Percentiles rank a stretch among this genome's conserved stretches.
Conservation (phyloP, 768 basidiomycete species). For the Hygrophorus russula region DNA sequence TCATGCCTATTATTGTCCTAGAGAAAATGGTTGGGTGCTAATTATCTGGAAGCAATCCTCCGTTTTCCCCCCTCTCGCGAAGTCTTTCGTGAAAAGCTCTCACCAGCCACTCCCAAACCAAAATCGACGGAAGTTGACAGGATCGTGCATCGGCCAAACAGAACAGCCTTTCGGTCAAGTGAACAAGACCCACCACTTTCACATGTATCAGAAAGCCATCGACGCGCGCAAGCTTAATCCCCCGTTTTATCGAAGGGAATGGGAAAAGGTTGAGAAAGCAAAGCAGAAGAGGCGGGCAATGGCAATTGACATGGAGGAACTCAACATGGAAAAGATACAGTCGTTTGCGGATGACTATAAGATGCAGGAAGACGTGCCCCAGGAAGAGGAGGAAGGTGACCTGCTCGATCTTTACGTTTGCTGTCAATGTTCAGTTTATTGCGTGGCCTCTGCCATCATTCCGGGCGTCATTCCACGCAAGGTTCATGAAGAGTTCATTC, state of each 20-base stretch:
- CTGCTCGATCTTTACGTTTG: constrained; percentile 73
- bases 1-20: constrained; percentile 72
- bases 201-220: constrained; percentile 59
- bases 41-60: constrained; percentile 57
- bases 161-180: constrained; percentile 32
- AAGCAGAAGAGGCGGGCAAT: constrained; percentile 42
- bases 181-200: constrained; percentile 76
- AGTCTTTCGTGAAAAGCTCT: constrained; percentile 32
- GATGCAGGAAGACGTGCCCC: constrained; percentile 18
- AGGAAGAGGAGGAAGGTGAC: constrained; percentile 34
- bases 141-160: constrained; percentile 41
- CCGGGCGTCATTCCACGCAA: constrained; percentile 62
- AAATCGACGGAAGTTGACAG: constrained; percentile 31
- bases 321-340: constrained; percentile 33
- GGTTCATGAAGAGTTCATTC: constrained; percentile 49
- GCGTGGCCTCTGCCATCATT: constrained; percentile 57
- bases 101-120: constrained; percentile 45
- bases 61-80: constrained; percentile 48
- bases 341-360: constrained; percentile 20
- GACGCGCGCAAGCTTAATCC: constrained; percentile 59
- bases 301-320: constrained; percentile 23
- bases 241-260: constrained; percentile 45
- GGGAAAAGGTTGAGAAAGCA: constrained; percentile 39
- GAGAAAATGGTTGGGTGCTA: constrained; percentile 77
- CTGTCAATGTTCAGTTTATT: constrained; percentile 73